Base-by-base conservation (phyloP, 371 early-diverging fungal genomes). In the Ordospora pajunii region DNA sequence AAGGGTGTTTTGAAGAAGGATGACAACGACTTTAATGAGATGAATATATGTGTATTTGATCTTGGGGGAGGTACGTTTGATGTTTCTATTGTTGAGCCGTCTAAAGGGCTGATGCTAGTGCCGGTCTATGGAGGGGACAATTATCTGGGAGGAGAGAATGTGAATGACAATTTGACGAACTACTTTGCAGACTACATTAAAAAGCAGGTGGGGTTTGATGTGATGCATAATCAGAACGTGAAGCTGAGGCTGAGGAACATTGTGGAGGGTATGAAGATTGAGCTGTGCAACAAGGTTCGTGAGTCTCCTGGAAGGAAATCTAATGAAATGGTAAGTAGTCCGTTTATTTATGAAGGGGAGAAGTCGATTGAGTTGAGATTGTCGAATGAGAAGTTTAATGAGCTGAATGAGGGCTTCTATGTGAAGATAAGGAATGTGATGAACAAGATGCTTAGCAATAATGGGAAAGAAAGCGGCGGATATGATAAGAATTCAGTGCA, bases 381-480 rank as follows among this genome's bases (percentile, higher is more conserved):
- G 84, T 92, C 95, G 76, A 91, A 95, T 86, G 92, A 92, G 75
- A 90, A 90, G 85, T 96, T 96, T 88, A 94, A 96, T 87, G 92
- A 94, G 86, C 89, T 96, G 67, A 90, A 91, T 88, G 89, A 89
- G 78, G 90, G 91, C 85, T 89, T 92, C 77, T 96, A 95, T 91
- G 89, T 92, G 78, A 93, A 93, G 73, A 94, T 95, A 73, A 93
- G 92, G 86, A 92, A 91, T 88, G 92, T 91, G 49, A 87, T 96
- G 82, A 74, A 85, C 25, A 32, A 12, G 8, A 25, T 73, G 37
- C 51, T 64, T 52, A 63, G 17, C 21, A 62, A 63, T 22, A 58
- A 73, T 25, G 69, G 74, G 25, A 67, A 50, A 22, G 72, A 42
- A 17, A 74, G 46, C 17, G 19, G 44, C 42, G 25, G 48, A 50